Conservation (phyloP, 768 basidiomycete genomes). For the Suillus discolor region DNA sequence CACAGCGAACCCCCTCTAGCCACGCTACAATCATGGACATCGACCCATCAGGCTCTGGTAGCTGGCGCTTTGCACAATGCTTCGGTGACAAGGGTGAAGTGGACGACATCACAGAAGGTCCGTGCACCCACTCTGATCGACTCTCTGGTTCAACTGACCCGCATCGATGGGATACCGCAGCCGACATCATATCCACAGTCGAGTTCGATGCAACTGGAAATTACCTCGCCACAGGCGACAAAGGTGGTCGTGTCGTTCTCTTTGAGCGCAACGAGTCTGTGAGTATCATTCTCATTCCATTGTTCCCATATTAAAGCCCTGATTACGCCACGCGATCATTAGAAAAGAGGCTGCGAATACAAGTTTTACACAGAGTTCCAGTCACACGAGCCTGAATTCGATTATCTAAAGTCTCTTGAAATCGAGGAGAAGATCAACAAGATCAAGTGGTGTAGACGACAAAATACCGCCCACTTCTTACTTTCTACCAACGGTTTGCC, state of each 20-base stretch:
- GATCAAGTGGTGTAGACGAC: slow-evolving; percentile 99
- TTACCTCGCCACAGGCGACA: slow-evolving; percentile 99
- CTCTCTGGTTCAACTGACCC: slow-evolving; percentile 21
- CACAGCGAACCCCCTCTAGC: slow-evolving; percentile 14
- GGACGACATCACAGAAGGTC: slow-evolving; percentile 99
- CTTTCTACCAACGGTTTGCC: slow-evolving; percentile 92
- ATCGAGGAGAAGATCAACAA: slow-evolving; percentile 99
- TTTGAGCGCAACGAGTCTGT: slow-evolving; percentile 99
- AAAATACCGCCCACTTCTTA: slow-evolving; percentile 96
- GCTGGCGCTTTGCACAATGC: slow-evolving; percentile 99
- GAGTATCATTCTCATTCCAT: slow-evolving; percentile 28
- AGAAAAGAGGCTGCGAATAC: slow-evolving; percentile 99
- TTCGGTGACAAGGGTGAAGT: slow-evolving; percentile 99
- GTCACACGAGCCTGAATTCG: slow-evolving; percentile 99
- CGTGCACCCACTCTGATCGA: slow-evolving; percentile 29
- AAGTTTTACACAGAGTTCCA: slow-evolving; percentile 99
- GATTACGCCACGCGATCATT: slow-evolving; percentile 37
- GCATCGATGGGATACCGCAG: slow-evolving; percentile 42
- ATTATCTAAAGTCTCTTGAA: slow-evolving; percentile 99
- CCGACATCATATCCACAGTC: slow-evolving; percentile 99
- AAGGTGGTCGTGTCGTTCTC: slow-evolving; percentile 97
- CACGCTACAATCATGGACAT: slow-evolving; percentile 66
- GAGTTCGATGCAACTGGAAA: slow-evolving; percentile 99
- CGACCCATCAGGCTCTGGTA: slow-evolving; percentile 81
- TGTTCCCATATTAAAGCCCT: slow-evolving; percentile 23